Base-by-base conservation (phyloP, 305 asterid genomes). In the Rubia peregrina region DNA sequence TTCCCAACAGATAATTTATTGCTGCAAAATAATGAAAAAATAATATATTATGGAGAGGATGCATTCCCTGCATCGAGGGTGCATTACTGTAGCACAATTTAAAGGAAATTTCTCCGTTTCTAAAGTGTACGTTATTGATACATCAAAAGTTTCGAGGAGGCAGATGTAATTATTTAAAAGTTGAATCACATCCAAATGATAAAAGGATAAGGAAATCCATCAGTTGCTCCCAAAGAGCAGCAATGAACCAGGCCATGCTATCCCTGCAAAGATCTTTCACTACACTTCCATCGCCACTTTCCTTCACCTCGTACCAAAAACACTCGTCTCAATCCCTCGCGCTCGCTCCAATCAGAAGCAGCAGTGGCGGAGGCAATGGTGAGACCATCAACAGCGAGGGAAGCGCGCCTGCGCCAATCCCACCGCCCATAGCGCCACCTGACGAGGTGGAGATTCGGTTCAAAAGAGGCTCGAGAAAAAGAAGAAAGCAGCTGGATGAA, bases 391-490 rank as follows among this genome's bases (percentile, higher is more conserved):
- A 73, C 61, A 82, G 67, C 53, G 77, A 67, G 1, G 73, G 67
- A 38, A 75, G 71, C 16, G 49, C 86, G 46, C 62, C 85, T 0
- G 81, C 81, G 6, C 82, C 90, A 26, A 68, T 49, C 61, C 77
- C 71, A 5, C 86, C 85, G 36, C 69, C 85, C 68, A 64, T 79
- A 36, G 73, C 87, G 12, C 92, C 89, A 24, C 87, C 87, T 13
- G 85, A 81, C 1, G 49, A 82, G 7, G 88, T 79, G 42, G 92
- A 84, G 74, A 86, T 90, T 64, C 83, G 92, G 82, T 88, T 87
- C 61, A 80, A 83, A 73, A 89, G 98, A 76, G 95, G 90, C 26
- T 85, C 96, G 3, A 85, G 89, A 17, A 65, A 78, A 70, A 78
- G 89, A 65, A 80, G 85, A 59, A 86, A 79, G 68, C 76, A 75